Evolutionary conservation across 2,329 filamentous ascomycete species (phyloP).

Genomic region (Immersiporthe knoxdaviesiana): DNA sequence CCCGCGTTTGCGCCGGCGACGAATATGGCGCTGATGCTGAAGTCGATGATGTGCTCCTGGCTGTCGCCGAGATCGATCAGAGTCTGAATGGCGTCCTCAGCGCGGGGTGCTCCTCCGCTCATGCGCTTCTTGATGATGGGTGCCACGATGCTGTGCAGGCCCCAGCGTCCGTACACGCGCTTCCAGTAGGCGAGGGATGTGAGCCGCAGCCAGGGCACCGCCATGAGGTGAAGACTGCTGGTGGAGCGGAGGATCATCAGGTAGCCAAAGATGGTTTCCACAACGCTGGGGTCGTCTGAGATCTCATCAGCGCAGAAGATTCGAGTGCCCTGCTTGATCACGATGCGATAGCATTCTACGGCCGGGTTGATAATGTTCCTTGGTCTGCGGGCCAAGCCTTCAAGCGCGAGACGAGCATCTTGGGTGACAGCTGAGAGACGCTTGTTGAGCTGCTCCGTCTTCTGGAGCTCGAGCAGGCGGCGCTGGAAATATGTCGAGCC

Average conservation of each 20-base stretch:
- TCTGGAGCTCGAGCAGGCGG: constrained; percentile 17
- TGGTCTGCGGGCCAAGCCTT: neutral
- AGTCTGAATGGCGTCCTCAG: neutral
- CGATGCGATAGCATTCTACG: neutral
- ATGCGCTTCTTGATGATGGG: neutral
- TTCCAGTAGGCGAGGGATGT: constrained; percentile 5
- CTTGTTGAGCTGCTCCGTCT: constrained; percentile 15
- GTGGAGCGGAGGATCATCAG: neutral
- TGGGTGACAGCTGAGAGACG: constrained; percentile 1
- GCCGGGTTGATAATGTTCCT: neutral
- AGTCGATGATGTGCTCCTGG: neutral
- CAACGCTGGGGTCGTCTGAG: neutral
- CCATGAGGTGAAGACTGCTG: constrained; percentile 7
- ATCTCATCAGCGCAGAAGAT: constrained; percentile 1
- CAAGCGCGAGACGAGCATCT: neutral
- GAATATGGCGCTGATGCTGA: constrained; percentile 5
- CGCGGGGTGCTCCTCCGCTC: neutral
- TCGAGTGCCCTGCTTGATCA: neutral
- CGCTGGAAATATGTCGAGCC: constrained; percentile 22
- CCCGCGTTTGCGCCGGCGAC: neutral
- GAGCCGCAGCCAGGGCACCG: neutral
- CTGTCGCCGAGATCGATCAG: constrained; percentile 1
- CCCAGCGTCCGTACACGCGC: neutral
- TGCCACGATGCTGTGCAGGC: neutral
- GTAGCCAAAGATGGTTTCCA: neutral